Conservation (phyloP, 768 basidiomycete species). For the Boletellus ananas region DNA sequence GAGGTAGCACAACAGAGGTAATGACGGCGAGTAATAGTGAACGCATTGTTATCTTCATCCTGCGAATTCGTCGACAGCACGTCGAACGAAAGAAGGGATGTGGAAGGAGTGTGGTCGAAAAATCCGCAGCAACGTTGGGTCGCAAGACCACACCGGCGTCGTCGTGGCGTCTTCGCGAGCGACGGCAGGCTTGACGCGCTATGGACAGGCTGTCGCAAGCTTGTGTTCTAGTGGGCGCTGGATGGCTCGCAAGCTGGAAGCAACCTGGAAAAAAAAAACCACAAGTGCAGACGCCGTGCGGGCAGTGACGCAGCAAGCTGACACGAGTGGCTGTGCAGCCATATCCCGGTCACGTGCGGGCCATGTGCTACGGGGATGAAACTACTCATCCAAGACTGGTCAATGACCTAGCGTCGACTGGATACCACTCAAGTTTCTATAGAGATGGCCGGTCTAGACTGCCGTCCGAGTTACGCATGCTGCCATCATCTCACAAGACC, state of each 20-base stretch:
- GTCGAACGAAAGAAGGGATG: slow-evolving; percentile 1
- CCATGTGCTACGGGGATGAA: not conserved
- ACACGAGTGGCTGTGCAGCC: slow-evolving; percentile 17
- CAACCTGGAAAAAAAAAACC: slow-evolving; percentile 6
- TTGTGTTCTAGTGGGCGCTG: not conserved
- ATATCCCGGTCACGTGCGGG: slow-evolving; percentile 20
- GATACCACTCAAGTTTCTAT: slow-evolving; percentile 1
- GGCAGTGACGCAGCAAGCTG: slow-evolving; percentile 19
- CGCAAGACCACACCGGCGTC: slow-evolving; percentile 9
- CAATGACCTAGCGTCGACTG: not conserved
- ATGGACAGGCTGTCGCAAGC: not conserved
- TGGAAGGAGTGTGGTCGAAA: slow-evolving; percentile 24
- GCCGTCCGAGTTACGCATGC: not conserved
- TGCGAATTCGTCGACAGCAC: slow-evolving; percentile 11
- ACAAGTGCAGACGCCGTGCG: slow-evolving; percentile 5
- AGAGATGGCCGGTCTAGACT: not conserved
- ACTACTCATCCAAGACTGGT: not conserved
- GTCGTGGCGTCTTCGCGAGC: slow-evolving; percentile 4
- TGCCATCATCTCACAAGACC: not conserved
- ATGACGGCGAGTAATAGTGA: slow-evolving; percentile 28
- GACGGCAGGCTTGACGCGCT: slow-evolving; percentile 1
- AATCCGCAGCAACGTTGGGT: slow-evolving; percentile 22
- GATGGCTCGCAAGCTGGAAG: slow-evolving; percentile 3
- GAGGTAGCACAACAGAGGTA: slow-evolving; percentile 26
- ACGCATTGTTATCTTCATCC: slow-evolving; percentile 21